Percentiles rank a stretch among this genome's conserved stretches.
These are phyloP conservation scores for Fusarium coffeatum DNA, from an alignment of 2,329 filamentous ascomycete genomes.

Conservation along the genomic window DNA sequence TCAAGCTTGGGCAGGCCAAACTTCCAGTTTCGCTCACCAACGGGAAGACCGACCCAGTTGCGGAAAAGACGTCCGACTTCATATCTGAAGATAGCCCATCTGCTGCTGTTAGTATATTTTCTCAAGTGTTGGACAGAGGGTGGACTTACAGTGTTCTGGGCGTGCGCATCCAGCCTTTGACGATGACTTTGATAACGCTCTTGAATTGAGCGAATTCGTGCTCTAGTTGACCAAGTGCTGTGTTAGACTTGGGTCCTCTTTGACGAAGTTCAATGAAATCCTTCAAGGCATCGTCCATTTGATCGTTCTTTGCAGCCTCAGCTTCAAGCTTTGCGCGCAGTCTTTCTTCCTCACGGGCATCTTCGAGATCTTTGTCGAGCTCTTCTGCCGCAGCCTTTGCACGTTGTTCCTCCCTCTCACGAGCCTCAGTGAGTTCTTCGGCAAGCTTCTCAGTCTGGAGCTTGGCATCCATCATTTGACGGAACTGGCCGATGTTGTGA, in stretches of 20 bases:
- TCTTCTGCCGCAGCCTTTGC: conserved; percentile 44
- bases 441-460: conserved; percentile 41
- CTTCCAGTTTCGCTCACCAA: conserved; percentile 61
- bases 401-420: conserved; percentile 47
- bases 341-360: conserved; percentile 51
- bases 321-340: conserved; percentile 46
- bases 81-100: conserved; percentile 57
- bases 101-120: conserved; percentile 40
- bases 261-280: conserved; percentile 50
- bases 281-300: conserved; percentile 55
- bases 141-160: conserved; percentile 76
- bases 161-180: conserved; percentile 75
- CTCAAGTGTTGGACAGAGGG: not conserved
- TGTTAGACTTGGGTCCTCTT: conserved; percentile 44
- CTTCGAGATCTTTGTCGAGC: conserved; percentile 49
- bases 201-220: conserved; percentile 73
- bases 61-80: conserved; percentile 62
- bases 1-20: conserved; percentile 58
- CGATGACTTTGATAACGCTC: conserved; percentile 72
- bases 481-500: conserved; percentile 78
- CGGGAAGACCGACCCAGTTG: conserved; percentile 65
- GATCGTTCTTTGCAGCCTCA: conserved; percentile 47
- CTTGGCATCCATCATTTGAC: conserved; percentile 60
- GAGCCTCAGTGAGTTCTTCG: conserved; percentile 50
- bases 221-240: conserved; percentile 67